These are phyloP conservation scores for Roridomyces roridus DNA, from an alignment of 768 basidiomycete species.

Conservation along the genomic window DNA sequence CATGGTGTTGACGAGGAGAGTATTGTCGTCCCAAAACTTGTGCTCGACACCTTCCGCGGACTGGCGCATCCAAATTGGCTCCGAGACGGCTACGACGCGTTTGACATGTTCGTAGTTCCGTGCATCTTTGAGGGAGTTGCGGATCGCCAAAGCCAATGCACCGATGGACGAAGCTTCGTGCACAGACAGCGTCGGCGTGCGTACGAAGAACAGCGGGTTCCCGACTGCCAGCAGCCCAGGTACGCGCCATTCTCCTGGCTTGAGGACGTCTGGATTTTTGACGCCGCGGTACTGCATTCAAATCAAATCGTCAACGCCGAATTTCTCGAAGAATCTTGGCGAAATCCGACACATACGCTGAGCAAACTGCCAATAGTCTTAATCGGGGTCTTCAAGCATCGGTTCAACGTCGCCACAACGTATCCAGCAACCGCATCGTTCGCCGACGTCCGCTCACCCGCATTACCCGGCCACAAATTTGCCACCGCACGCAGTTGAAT, in stretches of 20 bases:
- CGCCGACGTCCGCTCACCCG: neutral
- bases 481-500: neutral
- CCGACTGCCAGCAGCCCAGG: neutral
- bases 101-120: neutral
- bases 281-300: neutral
- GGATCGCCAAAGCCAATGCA: neutral
- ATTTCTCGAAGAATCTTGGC: neutral
- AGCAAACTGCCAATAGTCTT: neutral
- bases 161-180: neutral
- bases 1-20: neutral
- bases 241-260: neutral
- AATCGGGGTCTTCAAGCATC: neutral
- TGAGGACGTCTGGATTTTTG: neutral
- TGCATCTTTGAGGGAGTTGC: neutral
- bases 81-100: neutral
- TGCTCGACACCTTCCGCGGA: neutral
- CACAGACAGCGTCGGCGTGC: neutral
- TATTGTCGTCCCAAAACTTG: neutral
- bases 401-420: neutral
- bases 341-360: neutral
- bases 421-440: neutral
- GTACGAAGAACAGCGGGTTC: neutral
- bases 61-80: neutral
- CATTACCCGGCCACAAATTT: neutral
- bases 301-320: neutral